Evolutionary conservation across 169 alveolate species (phyloP).

Genomic region (Pseudocohnilembus persalinus): DNA sequence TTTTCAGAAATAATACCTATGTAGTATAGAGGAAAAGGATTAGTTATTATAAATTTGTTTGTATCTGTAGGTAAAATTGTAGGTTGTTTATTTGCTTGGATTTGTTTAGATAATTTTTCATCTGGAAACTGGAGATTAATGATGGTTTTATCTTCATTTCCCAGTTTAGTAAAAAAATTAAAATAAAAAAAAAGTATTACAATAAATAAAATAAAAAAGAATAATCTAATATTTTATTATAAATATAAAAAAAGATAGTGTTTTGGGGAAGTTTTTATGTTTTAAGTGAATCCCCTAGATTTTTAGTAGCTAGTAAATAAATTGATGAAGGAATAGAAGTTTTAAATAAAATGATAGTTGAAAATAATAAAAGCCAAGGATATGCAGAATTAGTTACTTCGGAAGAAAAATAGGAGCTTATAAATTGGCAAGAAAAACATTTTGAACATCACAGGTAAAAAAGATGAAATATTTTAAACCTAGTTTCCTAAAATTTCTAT

Average conservation of each 20-base stretch:
- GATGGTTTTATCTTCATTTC: conserved; percentile 14
- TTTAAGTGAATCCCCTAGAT: background rate
- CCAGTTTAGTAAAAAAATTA: background rate
- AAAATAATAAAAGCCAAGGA: background rate
- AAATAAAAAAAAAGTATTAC: too few species aligned
- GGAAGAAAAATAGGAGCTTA: background rate
- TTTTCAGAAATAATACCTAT: conserved; percentile 17
- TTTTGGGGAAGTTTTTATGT: background rate
- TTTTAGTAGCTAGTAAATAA: background rate
- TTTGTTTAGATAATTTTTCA: conserved; percentile 5
- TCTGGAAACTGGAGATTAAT: conserved; percentile 26
- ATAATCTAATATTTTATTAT: too few species aligned
- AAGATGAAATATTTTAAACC: too few species aligned
- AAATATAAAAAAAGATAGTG: background rate
- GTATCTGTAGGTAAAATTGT: conserved; percentile 23
- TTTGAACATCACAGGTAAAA: background rate
- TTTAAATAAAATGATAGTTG: background rate
- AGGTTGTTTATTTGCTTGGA: conserved; percentile 21
- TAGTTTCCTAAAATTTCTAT: too few species aligned
- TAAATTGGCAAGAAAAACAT: background rate
- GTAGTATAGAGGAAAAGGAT: conserved; percentile 17
- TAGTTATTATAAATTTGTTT: conserved; percentile 12
- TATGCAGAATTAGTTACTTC: background rate
- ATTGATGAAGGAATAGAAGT: background rate
- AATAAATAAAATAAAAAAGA: too few species aligned